These are phyloP conservation scores for Neonectria punicea DNA, from an alignment of 2,329 filamentous ascomycete species.

Conservation along the genomic window DNA sequence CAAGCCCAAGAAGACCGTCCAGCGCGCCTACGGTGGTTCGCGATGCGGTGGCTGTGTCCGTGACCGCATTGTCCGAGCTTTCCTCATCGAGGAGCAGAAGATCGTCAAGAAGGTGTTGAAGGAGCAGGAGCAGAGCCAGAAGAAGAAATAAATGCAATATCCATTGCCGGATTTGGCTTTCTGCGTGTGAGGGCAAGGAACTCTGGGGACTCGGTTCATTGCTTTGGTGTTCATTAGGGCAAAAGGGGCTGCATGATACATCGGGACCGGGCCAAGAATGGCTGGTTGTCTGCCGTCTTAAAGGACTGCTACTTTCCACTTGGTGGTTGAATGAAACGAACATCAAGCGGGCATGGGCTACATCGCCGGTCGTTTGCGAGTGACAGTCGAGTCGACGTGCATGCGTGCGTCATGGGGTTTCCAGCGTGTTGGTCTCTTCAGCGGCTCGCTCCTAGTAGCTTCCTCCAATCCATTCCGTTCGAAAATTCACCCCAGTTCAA, in stretches of 20 bases:
- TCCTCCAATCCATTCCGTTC: conserved; percentile 1
- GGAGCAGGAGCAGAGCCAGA: conserved; percentile 85
- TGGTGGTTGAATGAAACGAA: conserved; percentile 59
- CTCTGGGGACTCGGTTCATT: conserved; percentile 57
- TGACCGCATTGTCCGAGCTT: conserved; percentile 96
- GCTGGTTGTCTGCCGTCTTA: conserved; percentile 59
- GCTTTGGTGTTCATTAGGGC: conserved; percentile 65
- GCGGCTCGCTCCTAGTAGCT: not conserved
- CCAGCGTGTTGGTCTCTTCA: not conserved
- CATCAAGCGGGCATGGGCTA: conserved; percentile 50
- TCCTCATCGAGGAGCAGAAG: conserved; percentile 99
- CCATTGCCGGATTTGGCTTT: conserved; percentile 46
- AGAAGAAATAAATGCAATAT: conserved; percentile 72
- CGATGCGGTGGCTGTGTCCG: conserved; percentile 99
- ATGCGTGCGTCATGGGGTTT: not conserved
- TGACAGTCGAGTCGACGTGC: conserved; percentile 25
- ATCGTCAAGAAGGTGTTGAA: conserved; percentile 99
- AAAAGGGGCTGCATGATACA: conserved; percentile 63
- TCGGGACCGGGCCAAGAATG: conserved; percentile 48
- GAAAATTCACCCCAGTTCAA: not conserved
- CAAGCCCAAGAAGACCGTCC: conserved; percentile 99
- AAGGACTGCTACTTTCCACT: conserved; percentile 55
- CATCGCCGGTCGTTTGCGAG: conserved; percentile 33
- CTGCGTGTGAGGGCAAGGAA: conserved; percentile 50
- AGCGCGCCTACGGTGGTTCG: conserved; percentile 97